Conservation (phyloP, 305 asterid species). For the Caryopteris hybrid region DNA sequence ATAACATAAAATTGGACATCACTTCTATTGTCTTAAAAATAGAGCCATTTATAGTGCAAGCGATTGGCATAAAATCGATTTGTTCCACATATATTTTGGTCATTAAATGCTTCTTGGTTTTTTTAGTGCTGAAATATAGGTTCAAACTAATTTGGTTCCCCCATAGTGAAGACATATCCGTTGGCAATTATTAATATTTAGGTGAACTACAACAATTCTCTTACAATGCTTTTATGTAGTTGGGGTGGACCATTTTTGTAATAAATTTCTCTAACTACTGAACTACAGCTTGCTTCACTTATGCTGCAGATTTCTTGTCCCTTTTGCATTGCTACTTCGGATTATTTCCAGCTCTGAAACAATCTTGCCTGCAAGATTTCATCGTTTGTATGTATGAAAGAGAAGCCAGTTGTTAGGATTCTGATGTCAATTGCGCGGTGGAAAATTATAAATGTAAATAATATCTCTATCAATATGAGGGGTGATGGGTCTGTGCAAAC, state of each 20-base stretch:
- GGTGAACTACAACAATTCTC: conserved; percentile 11
- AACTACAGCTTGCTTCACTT: background rate
- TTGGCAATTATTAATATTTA: background rate
- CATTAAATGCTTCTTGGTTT: background rate
- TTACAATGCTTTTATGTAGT: background rate
- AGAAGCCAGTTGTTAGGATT: too few relatives aligned
- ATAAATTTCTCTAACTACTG: conserved; percentile 21
- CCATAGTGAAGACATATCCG: background rate
- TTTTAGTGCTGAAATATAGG: background rate
- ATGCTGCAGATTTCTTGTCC: conserved; percentile 6
- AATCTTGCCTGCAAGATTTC: too few relatives aligned
- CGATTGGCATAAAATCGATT: too few relatives aligned
- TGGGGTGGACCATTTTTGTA: conserved; percentile 21
- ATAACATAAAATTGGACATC: too few relatives aligned
- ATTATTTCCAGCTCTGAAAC: background rate
- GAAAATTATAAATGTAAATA: too few relatives aligned
- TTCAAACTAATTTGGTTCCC: background rate
- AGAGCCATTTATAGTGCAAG: too few relatives aligned
- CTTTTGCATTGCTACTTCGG: background rate
- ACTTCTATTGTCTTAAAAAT: too few relatives aligned
- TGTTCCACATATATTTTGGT: too few relatives aligned
- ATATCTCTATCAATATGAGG: too few relatives aligned
- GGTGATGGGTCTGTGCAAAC: too few relatives aligned
- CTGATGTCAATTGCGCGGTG: too few relatives aligned
- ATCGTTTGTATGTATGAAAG: too few relatives aligned